Percentiles rank a stretch among this genome's conserved stretches.
These are phyloP conservation scores for Telopea speciosissima DNA, from an alignment of 177 flowering plant genomes.

Conservation along the genomic window DNA sequence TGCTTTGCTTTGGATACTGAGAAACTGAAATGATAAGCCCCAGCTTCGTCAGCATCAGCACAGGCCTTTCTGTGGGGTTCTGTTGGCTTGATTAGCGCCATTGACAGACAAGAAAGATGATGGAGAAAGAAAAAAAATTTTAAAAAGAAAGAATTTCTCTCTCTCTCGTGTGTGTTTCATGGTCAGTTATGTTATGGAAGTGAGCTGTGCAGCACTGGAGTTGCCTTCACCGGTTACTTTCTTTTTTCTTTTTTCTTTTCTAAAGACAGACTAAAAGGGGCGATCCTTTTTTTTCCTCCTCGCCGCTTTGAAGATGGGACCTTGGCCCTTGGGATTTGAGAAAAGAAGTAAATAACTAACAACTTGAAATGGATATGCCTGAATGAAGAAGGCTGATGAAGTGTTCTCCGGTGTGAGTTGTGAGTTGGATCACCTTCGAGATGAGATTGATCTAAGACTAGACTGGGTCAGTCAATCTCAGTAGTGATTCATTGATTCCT, in stretches of 20 bases:
- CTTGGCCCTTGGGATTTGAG: slow-evolving; percentile 4
- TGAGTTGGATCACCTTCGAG: too few species aligned
- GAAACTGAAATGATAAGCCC: slow-evolving; percentile 7
- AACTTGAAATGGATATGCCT: too few species aligned
- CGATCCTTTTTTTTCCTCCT: not conserved
- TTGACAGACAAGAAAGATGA: slow-evolving; percentile 16
- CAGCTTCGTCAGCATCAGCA: not conserved
- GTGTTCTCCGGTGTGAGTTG: too few species aligned
- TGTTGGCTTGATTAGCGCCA: slow-evolving; percentile 47
- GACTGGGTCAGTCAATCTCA: too few species aligned
- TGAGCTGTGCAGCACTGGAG: slow-evolving; percentile 47
- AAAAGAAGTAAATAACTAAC: too few species aligned
- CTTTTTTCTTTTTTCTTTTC: too few species aligned
- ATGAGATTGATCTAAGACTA: too few species aligned
- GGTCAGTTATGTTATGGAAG: not conserved
- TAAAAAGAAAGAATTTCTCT: too few species aligned
- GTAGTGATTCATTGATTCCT: too few species aligned
- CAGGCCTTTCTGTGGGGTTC: slow-evolving; percentile 4
- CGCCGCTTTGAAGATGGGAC: slow-evolving; percentile 15
- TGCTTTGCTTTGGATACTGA: slow-evolving; percentile 17
- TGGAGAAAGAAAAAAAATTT: too few species aligned
- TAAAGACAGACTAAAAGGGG: too few species aligned
- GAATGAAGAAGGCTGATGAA: too few species aligned
- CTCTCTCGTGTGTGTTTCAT: not conserved
- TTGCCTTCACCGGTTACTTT: not conserved